phyloP scores from a whole-genome alignment of 257 asterid genomes.

The Primulina huaijiensis region DNA sequence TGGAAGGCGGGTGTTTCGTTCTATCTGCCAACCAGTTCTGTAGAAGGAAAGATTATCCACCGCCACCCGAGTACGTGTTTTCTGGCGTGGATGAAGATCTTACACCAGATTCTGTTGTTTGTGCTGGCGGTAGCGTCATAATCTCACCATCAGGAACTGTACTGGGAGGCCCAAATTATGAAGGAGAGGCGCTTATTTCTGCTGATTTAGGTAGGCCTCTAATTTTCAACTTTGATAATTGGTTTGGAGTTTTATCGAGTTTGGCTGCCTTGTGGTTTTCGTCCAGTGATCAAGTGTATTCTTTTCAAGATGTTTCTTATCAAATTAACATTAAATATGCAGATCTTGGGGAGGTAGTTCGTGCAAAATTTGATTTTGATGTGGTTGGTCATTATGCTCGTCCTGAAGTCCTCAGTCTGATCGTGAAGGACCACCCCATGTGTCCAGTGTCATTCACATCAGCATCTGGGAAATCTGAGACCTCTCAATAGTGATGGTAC shows the following conservation, averaged over 20 bases:
- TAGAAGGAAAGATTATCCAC: conserved; percentile 88
- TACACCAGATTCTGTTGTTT: conserved; percentile 78
- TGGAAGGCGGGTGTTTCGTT: conserved; percentile 95
- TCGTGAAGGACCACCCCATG: conserved; percentile 74
- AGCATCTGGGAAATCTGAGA: conserved; percentile 48
- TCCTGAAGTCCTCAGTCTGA: conserved; percentile 81
- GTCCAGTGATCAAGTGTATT: background rate
- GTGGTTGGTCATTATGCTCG: conserved; percentile 95
- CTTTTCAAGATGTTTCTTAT: background rate
- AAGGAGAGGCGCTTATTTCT: conserved; percentile 89
- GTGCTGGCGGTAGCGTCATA: conserved; percentile 92
- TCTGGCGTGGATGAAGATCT: conserved; percentile 73
- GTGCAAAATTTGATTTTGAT: conserved; percentile 91
- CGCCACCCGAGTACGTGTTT: conserved; percentile 78
- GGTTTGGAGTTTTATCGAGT: background rate
- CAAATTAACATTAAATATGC: conserved; percentile 13
- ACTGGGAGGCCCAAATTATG: conserved; percentile 91
- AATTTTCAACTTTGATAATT: background rate
- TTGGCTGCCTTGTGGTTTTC: background rate
- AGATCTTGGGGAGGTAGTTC: conserved; percentile 89
- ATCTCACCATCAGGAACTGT: conserved; percentile 86
- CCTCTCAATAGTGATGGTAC: conserved; percentile 29
- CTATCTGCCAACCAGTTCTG: conserved; percentile 96
- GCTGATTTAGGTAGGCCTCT: conserved; percentile 73
- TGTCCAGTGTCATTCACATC: conserved; percentile 71